Conservation (phyloP, 2,329 filamentous ascomycete species). For the Aspergillus terreus region DNA sequence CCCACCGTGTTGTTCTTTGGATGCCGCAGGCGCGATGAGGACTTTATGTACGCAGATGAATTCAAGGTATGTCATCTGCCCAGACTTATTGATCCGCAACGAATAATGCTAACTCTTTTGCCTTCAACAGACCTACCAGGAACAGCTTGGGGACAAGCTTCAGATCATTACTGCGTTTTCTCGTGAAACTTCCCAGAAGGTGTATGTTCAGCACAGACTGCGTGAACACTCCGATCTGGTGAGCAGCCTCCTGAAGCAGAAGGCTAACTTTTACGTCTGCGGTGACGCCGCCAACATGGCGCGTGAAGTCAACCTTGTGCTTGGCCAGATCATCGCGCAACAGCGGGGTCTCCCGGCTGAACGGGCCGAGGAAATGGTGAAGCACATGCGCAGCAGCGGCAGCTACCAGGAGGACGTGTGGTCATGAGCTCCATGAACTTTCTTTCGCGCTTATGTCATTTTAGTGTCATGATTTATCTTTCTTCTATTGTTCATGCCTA, state of each 20-base stretch:
- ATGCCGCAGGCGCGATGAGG: conserved; percentile 80
- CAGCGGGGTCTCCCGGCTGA: conserved; percentile 75
- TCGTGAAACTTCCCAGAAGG: conserved; percentile 79
- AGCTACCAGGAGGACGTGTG: conserved; percentile 87
- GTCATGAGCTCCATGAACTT: conserved; percentile 45
- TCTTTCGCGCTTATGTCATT: conserved; percentile 10
- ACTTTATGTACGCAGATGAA: conserved; percentile 88
- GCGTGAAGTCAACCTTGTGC: conserved; percentile 82
- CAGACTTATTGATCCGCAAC: background rate
- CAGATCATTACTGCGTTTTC: conserved; percentile 93
- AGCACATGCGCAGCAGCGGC: conserved; percentile 90
- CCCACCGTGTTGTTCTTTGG: conserved; percentile 92
- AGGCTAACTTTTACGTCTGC: conserved; percentile 95
- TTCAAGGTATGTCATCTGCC: conserved; percentile 68
- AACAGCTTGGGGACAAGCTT: conserved; percentile 81
- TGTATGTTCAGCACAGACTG: conserved; percentile 93
- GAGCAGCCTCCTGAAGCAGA: conserved; percentile 77
- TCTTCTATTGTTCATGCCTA: conserved; percentile 21
- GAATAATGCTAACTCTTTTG: conserved; percentile 20
- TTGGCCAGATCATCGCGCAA: conserved; percentile 81
- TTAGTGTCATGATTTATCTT: conserved; percentile 16
- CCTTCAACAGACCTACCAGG: conserved; percentile 67
- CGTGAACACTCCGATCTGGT: conserved; percentile 79
- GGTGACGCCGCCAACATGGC: conserved; percentile 98
- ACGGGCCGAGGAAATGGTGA: conserved; percentile 94